Evolutionary conservation across 2,329 filamentous ascomycete genomes (phyloP).

Genomic region (Pezicula rhizophila): DNA sequence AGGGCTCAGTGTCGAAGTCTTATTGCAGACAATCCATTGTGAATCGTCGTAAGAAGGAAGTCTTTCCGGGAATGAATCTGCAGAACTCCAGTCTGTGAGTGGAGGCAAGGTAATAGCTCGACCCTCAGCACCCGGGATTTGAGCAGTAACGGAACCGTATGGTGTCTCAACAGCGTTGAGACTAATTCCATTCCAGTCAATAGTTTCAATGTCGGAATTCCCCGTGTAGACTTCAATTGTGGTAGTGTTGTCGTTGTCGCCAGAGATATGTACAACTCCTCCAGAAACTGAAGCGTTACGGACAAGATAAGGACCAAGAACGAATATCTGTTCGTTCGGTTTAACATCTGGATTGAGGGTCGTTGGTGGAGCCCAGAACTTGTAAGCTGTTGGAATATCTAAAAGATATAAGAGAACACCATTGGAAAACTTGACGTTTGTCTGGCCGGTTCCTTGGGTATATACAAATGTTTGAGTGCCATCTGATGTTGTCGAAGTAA

Average conservation of each 20-base stretch:
- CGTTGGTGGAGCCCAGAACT: constrained; percentile 47
- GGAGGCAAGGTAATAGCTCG: constrained; percentile 36
- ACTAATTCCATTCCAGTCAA: constrained; percentile 40
- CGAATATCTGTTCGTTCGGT: constrained; percentile 39
- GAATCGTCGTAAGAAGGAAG: constrained; percentile 42
- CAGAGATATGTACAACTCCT: constrained; percentile 30
- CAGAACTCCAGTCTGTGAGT: constrained; percentile 40
- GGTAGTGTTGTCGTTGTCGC: constrained; percentile 35
- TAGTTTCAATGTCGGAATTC: constrained; percentile 30
- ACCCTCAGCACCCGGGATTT: constrained; percentile 32
- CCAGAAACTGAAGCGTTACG: constrained; percentile 31
- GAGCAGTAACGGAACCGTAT: constrained; percentile 39
- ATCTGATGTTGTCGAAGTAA: constrained; percentile 26
- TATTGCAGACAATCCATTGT: constrained; percentile 43
- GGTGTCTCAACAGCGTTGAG: constrained; percentile 31
- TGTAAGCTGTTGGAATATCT: constrained; percentile 47
- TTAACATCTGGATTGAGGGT: constrained; percentile 38
- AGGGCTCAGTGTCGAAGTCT: constrained; percentile 39
- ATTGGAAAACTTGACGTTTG: constrained; percentile 42
- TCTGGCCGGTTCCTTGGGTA: constrained; percentile 39
- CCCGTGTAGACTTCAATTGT: constrained; percentile 38
- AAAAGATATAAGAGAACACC: constrained; percentile 45
- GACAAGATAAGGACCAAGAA: constrained; percentile 39
- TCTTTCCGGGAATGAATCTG: constrained; percentile 44
- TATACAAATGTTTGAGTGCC: constrained; percentile 35